Conservation (phyloP, 345 rosid genomes). For the Lepidium sativum region DNA sequence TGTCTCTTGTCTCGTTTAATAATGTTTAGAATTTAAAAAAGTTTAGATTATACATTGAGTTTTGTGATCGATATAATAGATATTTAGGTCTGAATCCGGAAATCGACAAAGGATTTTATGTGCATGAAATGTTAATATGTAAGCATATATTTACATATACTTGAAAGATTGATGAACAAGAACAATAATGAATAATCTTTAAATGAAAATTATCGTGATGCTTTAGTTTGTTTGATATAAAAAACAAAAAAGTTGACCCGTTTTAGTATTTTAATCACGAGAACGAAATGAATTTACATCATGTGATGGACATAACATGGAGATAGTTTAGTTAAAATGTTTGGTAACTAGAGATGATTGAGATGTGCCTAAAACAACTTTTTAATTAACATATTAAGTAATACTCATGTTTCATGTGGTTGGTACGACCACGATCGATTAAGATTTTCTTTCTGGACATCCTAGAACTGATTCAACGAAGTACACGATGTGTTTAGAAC, state of each 20-base stretch:
- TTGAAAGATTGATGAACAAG: neutral
- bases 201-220: neutral
- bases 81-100: no score
- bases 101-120: no score
- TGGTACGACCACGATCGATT: neutral
- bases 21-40: no score
- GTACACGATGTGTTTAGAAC: neutral
- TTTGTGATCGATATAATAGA: no score
- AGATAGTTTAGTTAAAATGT: neutral
- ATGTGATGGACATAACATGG: slow-evolving; percentile 14
- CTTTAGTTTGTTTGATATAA: neutral
- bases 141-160: neutral
- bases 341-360: slow-evolving; percentile 14
- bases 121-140: no score
- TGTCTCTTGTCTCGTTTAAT: no score
- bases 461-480: neutral
- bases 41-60: no score
- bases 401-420: slow-evolving; percentile 5
- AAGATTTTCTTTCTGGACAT: neutral
- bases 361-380: slow-evolving; percentile 9
- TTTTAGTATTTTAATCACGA: slow-evolving; percentile 11
- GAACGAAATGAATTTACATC: slow-evolving; percentile 1
- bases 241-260: neutral
- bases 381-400: neutral
- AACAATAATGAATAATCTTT: neutral